phyloP scores from a whole-genome alignment of 331 rosid species.

The Quercus lobata region DNA sequence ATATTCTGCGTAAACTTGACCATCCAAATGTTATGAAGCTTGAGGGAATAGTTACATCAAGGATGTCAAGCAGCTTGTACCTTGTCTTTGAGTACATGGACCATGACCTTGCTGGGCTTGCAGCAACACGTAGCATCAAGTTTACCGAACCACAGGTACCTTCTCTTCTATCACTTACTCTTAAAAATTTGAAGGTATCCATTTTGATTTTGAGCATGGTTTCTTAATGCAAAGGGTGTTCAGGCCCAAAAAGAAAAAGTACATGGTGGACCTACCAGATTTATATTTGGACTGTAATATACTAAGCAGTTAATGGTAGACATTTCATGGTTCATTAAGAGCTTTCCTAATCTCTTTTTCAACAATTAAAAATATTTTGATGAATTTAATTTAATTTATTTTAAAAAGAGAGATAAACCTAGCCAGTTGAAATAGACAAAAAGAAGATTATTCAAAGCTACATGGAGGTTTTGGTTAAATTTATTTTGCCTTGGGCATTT shows the following conservation, averaged over 20 bases:
- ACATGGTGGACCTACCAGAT: background rate
- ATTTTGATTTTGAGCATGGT: background rate
- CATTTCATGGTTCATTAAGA: background rate
- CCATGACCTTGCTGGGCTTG: conserved; percentile 83
- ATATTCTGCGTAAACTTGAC: conserved; percentile 79
- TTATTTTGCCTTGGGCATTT: background rate
- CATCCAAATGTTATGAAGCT: conserved; percentile 97
- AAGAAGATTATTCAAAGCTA: background rate
- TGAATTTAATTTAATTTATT: background rate
- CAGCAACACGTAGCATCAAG: conserved; percentile 53
- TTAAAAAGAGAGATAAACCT: background rate
- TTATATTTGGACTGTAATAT: background rate
- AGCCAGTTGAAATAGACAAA: background rate
- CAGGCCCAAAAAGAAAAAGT: background rate
- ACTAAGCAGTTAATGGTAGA: background rate
- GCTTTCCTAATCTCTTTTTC: background rate
- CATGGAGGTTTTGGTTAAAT: background rate
- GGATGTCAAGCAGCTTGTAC: conserved; percentile 67
- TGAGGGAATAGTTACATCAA: conserved; percentile 76
- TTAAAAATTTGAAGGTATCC: background rate
- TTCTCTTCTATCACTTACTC: background rate
- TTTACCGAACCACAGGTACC: conserved; percentile 80
- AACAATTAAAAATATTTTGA: background rate
- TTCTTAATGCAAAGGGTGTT: background rate
- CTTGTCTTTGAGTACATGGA: conserved; percentile 98